phyloP scores from a whole-genome alignment of 345 rosid species.

The Ceriops zippeliana region DNA sequence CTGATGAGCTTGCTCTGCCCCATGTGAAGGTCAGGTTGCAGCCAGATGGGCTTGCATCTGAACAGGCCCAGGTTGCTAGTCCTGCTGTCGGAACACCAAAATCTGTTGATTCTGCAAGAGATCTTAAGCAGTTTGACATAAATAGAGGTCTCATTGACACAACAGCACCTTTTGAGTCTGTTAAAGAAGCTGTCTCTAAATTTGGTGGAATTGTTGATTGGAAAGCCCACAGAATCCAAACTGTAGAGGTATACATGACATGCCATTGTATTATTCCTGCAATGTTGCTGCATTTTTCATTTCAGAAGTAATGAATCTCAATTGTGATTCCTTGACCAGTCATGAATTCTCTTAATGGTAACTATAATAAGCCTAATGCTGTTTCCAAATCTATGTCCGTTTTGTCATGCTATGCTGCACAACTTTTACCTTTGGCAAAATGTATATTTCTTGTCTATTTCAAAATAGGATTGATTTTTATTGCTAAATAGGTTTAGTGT shows the following conservation, averaged over 20 bases:
- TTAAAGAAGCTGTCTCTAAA: conserved; percentile 90
- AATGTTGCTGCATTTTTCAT: neutral
- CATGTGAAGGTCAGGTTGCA: conserved; percentile 20
- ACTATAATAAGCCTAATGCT: neutral
- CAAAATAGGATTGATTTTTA: too few relatives aligned
- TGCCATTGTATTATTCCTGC: conserved; percentile 4
- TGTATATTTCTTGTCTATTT: too few relatives aligned
- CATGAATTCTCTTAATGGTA: neutral
- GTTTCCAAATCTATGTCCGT: neutral
- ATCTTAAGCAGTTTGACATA: conserved; percentile 17
- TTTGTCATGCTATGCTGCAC: too few relatives aligned
- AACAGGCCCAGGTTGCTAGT: neutral
- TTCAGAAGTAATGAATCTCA: neutral
- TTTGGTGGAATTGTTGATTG: conserved; percentile 97
- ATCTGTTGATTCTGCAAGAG: neutral
- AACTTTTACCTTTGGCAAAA: too few relatives aligned
- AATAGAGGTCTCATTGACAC: conserved; percentile 70
- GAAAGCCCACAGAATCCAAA: conserved; percentile 83
- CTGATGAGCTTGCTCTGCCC: conserved; percentile 35
- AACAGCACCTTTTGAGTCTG: conserved; percentile 88
- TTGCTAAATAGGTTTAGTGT: too few relatives aligned
- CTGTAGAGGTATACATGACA: conserved; percentile 58
- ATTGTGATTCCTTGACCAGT: neutral
- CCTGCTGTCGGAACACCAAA: conserved; percentile 2
- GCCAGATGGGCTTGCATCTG: neutral